phyloP scores from a whole-genome alignment of 2,329 filamentous ascomycete genomes.

The Arthrobotrys conoides region DNA sequence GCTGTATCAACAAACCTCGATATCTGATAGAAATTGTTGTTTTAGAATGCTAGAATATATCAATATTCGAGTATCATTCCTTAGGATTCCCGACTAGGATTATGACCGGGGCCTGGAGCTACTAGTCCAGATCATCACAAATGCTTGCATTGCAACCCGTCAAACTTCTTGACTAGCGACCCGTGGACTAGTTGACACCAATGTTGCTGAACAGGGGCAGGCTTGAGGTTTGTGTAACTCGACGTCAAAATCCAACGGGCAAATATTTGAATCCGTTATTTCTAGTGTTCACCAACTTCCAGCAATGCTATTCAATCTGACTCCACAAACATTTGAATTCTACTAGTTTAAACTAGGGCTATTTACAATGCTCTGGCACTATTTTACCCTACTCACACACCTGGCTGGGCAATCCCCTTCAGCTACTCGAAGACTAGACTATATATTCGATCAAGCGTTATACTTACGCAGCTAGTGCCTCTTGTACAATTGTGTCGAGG shows the following conservation, averaged over 20 bases:
- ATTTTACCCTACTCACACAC: background rate
- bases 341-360: too few species aligned
- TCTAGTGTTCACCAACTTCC: too few species aligned
- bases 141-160: background rate
- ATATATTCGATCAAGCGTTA: too few species aligned
- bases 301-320: background rate
- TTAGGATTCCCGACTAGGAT: too few species aligned
- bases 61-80: too few species aligned
- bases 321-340: too few species aligned
- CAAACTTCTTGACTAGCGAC: background rate
- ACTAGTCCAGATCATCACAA: too few species aligned
- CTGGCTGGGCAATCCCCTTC: too few species aligned
- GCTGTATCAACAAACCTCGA: slow-evolving; percentile 58
- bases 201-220: background rate
- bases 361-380: too few species aligned
- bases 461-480: too few species aligned
- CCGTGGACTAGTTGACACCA: too few species aligned
- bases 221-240: background rate
- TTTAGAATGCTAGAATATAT: background rate
- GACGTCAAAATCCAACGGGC: background rate
- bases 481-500: background rate
- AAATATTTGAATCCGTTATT: too few species aligned
- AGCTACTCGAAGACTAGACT: background rate
- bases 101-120: background rate
- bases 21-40: slow-evolving; percentile 19